A percentile compares a stretch with the other conserved stretches of the same genome.
Conservation (phyloP, 495 filamentous ascomycete genomes). For the Aspergillus olivimuriae region DNA sequence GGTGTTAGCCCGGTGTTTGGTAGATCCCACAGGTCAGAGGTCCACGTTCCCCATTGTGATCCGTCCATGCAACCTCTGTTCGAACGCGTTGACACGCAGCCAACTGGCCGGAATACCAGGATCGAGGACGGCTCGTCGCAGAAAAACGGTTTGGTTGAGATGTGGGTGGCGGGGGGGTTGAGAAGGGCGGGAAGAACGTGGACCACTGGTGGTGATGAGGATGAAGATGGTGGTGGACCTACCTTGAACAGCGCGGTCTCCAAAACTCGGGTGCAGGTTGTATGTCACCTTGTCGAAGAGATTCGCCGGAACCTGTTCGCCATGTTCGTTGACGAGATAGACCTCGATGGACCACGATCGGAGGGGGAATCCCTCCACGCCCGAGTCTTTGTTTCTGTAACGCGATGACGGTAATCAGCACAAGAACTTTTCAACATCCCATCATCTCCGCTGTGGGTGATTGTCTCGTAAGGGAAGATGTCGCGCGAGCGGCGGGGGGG, state of each 20-base stretch:
- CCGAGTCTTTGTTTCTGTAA: slow-evolving; percentile 56
- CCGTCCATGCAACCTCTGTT: neutral
- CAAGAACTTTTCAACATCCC: slow-evolving; percentile 1
- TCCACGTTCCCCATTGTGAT: neutral
- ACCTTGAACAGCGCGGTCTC: slow-evolving; percentile 72
- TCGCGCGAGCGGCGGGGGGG: neutral
- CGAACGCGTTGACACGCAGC: neutral
- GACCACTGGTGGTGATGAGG: no score
- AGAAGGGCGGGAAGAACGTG: no score
- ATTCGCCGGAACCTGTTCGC: slow-evolving; percentile 64
- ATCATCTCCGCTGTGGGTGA: neutral
- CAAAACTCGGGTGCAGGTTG: slow-evolving; percentile 90
- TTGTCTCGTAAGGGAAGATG: neutral
- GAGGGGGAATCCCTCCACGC: slow-evolving; percentile 84
- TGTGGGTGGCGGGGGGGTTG: no score
- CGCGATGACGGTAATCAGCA: slow-evolving; percentile 12
- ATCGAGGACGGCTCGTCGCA: no score
- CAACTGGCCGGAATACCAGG: neutral
- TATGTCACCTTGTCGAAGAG: slow-evolving; percentile 89
- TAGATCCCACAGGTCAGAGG: neutral
- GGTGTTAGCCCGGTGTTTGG: no score
- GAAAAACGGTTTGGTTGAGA: no score
- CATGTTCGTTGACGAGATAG: slow-evolving; percentile 52
- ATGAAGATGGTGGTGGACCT: slow-evolving; percentile 25
- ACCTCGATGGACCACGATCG: slow-evolving; percentile 63